Base-by-base conservation (phyloP, 805 yeast genomes). In the Wickerhamiella kurtzmanii region DNA sequence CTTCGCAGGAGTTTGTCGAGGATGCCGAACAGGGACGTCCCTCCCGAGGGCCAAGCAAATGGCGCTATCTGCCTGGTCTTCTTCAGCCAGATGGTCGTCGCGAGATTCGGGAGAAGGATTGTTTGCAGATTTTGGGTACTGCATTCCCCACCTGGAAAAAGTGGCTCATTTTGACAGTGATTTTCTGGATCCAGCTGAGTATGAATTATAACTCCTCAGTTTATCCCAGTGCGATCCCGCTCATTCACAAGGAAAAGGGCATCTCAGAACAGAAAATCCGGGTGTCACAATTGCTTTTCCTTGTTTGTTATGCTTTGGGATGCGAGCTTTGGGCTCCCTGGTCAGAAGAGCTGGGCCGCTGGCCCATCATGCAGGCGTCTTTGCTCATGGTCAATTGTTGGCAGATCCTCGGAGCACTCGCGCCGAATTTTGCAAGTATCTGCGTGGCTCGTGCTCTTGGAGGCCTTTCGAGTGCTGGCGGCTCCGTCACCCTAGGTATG, bases 311-410 rank as follows among this genome's bases (percentile, higher is more conserved):
- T 54, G 81, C 77, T 38, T 44, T 74, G 32, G 79, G 79, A 2
- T 77, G 78, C 3, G 66, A 75, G 62, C 50, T 74, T 2, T 72
- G 75, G 52, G 80, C 85, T 1, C 88, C 88, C 2, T 58, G 82
- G 25, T 75, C 82, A 43, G 89, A 82, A 56, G 68, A 77, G 51
- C 72, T 74, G 51, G 89, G 88, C 1, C 65, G 88, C 39, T 68
- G 71, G 52, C 61, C 71, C 2, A 80, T 82, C 2, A 72, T 79
- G 52, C 73, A 74, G 51, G 50, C 63, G 18, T 72, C 80, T 9
- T 68, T 76, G 38, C 71, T 76, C 67, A 53, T 76, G 44, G 63
- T 73, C 22, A 50, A 61, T n/a, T 48, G 60, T 9, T 64, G 64
- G 50, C 61, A 62, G 57, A 53, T 80, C 40, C 82, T 76, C 2